Conservation (phyloP, 1,284 basidiomycete species). For the Ceratobasidium sp. region DNA sequence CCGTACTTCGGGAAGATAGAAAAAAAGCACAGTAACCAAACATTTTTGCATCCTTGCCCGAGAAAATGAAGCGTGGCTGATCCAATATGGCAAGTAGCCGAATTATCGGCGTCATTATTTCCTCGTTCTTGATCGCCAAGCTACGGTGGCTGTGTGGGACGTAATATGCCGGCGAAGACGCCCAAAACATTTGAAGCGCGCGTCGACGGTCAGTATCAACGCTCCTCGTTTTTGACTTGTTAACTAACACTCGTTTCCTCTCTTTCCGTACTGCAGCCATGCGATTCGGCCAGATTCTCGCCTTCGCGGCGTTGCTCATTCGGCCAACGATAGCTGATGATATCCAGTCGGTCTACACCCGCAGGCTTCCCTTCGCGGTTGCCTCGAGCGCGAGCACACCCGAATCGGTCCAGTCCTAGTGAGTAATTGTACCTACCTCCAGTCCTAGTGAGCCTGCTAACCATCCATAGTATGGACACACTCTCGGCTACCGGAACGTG, state of each 20-base stretch:
- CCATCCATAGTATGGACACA: conserved; percentile 1
- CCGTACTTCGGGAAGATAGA: too few species aligned
- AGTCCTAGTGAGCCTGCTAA: neutral
- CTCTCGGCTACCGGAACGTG: conserved; percentile 6
- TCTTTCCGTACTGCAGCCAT: neutral
- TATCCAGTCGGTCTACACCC: conserved; percentile 32
- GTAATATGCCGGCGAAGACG: too few species aligned
- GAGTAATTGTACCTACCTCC: neutral
- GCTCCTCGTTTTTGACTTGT: neutral
- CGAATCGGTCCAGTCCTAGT: neutral
- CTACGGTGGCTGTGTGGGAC: too few species aligned
- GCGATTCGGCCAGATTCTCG: neutral
- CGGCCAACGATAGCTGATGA: conserved; percentile 1
- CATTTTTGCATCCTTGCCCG: too few species aligned
- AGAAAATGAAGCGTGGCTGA: too few species aligned
- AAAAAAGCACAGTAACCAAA: too few species aligned
- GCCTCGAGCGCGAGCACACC: neutral
- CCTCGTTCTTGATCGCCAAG: too few species aligned
- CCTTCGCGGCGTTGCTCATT: neutral
- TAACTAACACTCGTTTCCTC: neutral
- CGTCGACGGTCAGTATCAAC: too few species aligned
- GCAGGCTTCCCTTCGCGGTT: conserved; percentile 20
- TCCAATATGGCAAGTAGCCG: too few species aligned
- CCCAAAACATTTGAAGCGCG: too few species aligned
- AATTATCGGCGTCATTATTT: too few species aligned